A percentile compares a stretch with the other conserved stretches of the same genome.
phyloP scores from a whole-genome alignment of 2,329 filamentous ascomycete species.

The Coniochaeta sp. region DNA sequence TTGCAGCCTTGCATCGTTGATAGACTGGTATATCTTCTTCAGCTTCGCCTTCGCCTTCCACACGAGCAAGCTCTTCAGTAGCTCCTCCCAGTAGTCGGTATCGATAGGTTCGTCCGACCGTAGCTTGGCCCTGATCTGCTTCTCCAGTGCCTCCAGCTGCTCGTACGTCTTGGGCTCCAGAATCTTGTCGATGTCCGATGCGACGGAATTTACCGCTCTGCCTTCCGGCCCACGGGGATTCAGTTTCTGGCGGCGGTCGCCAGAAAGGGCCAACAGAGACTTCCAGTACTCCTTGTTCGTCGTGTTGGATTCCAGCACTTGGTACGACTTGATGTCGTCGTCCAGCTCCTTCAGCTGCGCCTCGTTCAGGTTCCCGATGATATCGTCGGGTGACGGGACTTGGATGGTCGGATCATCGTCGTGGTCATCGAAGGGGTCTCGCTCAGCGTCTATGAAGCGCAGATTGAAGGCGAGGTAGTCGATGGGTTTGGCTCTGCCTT shows the following conservation, averaged over 20 bases:
- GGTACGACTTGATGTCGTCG: constrained; percentile 73
- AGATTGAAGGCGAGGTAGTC: constrained; percentile 91
- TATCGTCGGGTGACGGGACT: constrained; percentile 70
- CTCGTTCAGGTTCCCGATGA: constrained; percentile 66
- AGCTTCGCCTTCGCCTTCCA: constrained; percentile 91
- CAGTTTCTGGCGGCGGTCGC: constrained; percentile 63
- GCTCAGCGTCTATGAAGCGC: constrained; percentile 77
- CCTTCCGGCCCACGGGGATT: constrained; percentile 56
- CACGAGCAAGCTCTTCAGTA: constrained; percentile 74
- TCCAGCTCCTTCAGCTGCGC: constrained; percentile 68
- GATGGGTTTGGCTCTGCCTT: constrained; percentile 83
- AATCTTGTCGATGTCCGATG: constrained; percentile 81
- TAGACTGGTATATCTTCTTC: constrained; percentile 67
- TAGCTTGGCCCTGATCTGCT: constrained; percentile 80
- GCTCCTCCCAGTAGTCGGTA: constrained; percentile 94
- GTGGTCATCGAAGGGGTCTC: constrained; percentile 79
- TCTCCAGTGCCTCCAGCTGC: constrained; percentile 80
- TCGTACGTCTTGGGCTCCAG: constrained; percentile 78
- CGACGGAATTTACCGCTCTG: constrained; percentile 73
- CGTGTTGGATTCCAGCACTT: constrained; percentile 69
- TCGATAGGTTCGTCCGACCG: constrained; percentile 87
- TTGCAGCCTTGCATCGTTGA: constrained; percentile 63
- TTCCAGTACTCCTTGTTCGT: constrained; percentile 88
- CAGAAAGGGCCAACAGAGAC: constrained; percentile 78
- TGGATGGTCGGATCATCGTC: constrained; percentile 67